A percentile compares a stretch with the other conserved stretches of the same genome.
phyloP scores from a whole-genome alignment of 192 early-diverging fungal genomes.

The Pilobolus umbonatus region DNA sequence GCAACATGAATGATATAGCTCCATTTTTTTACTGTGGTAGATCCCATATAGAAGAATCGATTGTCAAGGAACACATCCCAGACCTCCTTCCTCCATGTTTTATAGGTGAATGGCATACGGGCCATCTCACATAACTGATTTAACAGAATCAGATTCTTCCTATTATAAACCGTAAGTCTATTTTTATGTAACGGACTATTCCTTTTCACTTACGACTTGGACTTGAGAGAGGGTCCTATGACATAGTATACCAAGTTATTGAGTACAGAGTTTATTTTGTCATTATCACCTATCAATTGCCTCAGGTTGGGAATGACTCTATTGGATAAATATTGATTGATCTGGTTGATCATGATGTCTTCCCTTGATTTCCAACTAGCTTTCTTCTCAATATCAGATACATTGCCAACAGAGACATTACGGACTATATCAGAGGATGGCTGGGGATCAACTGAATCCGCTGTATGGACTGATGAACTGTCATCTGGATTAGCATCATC shows the following conservation, averaged over 20 bases:
- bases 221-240: conserved; percentile 63
- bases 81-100: conserved; percentile 68
- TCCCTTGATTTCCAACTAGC: conserved; percentile 56
- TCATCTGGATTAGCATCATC: conserved; percentile 30
- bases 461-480: conserved; percentile 9
- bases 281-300: conserved; percentile 68
- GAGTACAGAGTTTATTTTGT: conserved; percentile 56
- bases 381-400: conserved; percentile 41
- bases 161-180: neutral
- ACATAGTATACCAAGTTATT: conserved; percentile 83
- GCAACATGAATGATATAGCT: conserved; percentile 61
- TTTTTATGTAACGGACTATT: neutral
- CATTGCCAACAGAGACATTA: conserved; percentile 26
- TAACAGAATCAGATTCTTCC: conserved; percentile 36
- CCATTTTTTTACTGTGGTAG: conserved; percentile 56
- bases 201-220: conserved; percentile 30
- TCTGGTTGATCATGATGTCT: conserved; percentile 61
- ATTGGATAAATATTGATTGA: conserved; percentile 41
- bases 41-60: conserved; percentile 64
- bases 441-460: conserved; percentile 5
- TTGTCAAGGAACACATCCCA: conserved; percentile 76
- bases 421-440: neutral
- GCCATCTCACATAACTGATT: conserved; percentile 60
- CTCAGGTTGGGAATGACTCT: conserved; percentile 65
- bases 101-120: conserved; percentile 54